Evolutionary conservation across 768 basidiomycete species (phyloP).

Genomic region (Collybiopsis luxurians): DNA sequence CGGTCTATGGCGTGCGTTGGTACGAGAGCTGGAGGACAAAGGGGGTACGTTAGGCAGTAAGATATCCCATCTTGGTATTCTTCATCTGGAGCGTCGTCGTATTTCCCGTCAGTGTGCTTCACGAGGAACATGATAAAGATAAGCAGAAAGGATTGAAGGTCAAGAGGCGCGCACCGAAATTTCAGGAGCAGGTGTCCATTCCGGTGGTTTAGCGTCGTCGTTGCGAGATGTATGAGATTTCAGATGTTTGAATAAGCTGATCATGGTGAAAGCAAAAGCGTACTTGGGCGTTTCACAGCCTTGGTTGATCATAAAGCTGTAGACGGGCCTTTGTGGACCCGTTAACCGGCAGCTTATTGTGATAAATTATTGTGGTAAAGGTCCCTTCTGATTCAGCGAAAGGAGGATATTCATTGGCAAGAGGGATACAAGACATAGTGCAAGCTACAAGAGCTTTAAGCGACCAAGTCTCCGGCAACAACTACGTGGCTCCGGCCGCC

Average conservation of each 20-base stretch:
- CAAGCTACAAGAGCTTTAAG: too few species aligned
- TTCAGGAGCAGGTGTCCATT: slow-evolving; percentile 62
- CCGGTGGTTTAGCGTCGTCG: slow-evolving; percentile 33
- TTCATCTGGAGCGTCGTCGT: slow-evolving; percentile 53
- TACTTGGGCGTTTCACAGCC: too few species aligned
- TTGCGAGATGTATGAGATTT: background rate
- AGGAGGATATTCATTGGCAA: too few species aligned
- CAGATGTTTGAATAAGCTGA: background rate
- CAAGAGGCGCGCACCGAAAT: slow-evolving; percentile 28
- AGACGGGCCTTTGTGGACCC: too few species aligned
- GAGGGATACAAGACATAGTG: too few species aligned
- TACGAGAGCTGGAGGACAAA: slow-evolving; percentile 42
- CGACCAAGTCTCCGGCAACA: too few species aligned
- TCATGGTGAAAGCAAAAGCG: too few species aligned
- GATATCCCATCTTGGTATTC: slow-evolving; percentile 50
- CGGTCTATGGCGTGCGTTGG: slow-evolving; percentile 51
- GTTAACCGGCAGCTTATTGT: too few species aligned
- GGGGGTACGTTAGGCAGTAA: slow-evolving; percentile 44
- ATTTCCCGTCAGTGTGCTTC: slow-evolving; percentile 34
- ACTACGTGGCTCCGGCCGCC: too few species aligned
- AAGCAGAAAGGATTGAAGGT: background rate
- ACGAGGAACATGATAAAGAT: background rate
- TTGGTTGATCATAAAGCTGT: too few species aligned
- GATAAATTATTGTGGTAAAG: too few species aligned
- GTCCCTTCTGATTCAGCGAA: too few species aligned